Evolutionary conservation across 1,139 yeast species (phyloP).

Genomic region (Taphrina betulina): DNA sequence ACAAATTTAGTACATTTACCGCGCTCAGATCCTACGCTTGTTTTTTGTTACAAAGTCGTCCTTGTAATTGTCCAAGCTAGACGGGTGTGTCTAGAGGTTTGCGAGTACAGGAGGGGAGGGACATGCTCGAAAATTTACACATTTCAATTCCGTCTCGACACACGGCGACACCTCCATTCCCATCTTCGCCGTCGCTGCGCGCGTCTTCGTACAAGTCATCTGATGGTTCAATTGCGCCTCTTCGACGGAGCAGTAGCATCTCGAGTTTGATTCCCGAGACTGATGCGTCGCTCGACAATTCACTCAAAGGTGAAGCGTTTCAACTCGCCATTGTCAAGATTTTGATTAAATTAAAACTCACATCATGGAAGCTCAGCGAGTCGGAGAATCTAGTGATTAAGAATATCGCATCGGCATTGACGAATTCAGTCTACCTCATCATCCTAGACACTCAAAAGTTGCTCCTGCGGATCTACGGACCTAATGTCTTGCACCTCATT

Average conservation of each 20-base stretch:
- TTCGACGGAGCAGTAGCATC: conserved; percentile 27
- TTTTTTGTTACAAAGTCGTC: too few species aligned
- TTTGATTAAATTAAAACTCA: conserved; percentile 23
- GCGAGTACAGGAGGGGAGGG: too few species aligned
- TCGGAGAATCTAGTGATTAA: conserved; percentile 17
- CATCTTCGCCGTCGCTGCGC: conserved; percentile 16
- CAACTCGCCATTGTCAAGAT: conserved; percentile 21
- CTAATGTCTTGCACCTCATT: conserved; percentile 78
- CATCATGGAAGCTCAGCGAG: conserved; percentile 25
- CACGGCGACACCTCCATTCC: conserved; percentile 12
- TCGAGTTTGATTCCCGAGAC: conserved; percentile 27
- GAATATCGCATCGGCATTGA: conserved; percentile 65
- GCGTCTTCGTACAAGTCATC: conserved; percentile 23
- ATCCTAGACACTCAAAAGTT: conserved; percentile 44
- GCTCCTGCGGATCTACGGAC: conserved; percentile 83
- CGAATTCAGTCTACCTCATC: conserved; percentile 81
- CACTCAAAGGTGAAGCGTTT: conserved; percentile 25
- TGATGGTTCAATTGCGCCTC: conserved; percentile 28
- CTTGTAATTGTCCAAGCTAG: too few species aligned
- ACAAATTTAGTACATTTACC: too few species aligned
- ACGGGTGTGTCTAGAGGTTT: too few species aligned
- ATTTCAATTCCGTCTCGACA: not conserved
- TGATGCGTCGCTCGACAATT: conserved; percentile 14
- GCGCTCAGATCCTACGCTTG: too few species aligned
- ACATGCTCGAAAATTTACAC: conserved; percentile 17